A percentile compares a stretch with the other conserved stretches of the same genome.
Evolutionary conservation across 495 filamentous ascomycete species (phyloP).

Genomic region (Aspergillus steynii): DNA sequence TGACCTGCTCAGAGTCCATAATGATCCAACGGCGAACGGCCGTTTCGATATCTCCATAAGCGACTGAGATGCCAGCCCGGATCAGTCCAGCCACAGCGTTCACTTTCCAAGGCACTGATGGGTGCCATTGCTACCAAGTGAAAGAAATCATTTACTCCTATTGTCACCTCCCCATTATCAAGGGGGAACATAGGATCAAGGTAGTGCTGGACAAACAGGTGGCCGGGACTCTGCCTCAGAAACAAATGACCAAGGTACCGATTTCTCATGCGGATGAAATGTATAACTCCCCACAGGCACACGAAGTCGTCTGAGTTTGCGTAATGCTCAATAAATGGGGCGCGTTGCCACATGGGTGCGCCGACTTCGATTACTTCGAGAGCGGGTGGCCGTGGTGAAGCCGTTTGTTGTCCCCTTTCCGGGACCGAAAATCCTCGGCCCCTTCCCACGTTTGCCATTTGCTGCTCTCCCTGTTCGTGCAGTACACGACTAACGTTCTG

Average conservation of each 20-base stretch:
- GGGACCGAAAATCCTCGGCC: no score
- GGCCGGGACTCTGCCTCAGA: constrained; percentile 63
- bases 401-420: background rate
- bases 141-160: constrained; percentile 38
- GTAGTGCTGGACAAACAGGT: constrained; percentile 81
- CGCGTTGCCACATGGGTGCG: background rate
- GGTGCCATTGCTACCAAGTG: constrained; percentile 25
- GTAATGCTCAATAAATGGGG: constrained; percentile 72
- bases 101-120: background rate
- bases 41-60: constrained; percentile 73
- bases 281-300: constrained; percentile 70
- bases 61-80: constrained; percentile 55
- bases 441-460: no score
- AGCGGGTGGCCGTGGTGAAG: background rate
- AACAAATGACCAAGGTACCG: constrained; percentile 79
- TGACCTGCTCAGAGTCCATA: background rate
- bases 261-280: constrained; percentile 51
- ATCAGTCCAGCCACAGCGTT: background rate
- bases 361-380: background rate
- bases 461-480: no score
- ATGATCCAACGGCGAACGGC: constrained; percentile 46
- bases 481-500: no score
- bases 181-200: constrained; percentile 73
- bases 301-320: constrained; percentile 77
- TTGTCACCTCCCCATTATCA: constrained; percentile 26